These are phyloP conservation scores for Rhodocollybia butyracea DNA, from an alignment of 768 basidiomycete genomes.

Conservation along the genomic window DNA sequence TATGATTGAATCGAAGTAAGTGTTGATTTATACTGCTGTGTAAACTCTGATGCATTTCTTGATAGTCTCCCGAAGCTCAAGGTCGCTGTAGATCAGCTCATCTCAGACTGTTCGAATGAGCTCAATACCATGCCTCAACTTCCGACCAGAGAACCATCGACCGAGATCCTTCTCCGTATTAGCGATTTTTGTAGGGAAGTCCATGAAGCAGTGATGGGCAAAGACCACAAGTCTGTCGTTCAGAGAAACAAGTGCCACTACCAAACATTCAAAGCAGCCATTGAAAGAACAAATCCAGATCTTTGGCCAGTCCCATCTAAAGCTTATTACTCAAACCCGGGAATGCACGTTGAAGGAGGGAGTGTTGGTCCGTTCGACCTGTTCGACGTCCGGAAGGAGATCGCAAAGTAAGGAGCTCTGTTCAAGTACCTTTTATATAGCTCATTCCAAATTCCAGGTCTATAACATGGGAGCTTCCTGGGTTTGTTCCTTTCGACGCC, in stretches of 20 bases:
- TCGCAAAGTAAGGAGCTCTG: conserved; percentile 26
- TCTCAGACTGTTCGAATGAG: conserved; percentile 29
- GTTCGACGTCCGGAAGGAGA: conserved; percentile 29
- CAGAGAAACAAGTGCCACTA: conserved; percentile 28
- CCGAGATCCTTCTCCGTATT: conserved; percentile 43
- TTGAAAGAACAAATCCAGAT: conserved; percentile 30
- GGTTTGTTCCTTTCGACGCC: conserved; percentile 32
- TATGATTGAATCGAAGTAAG: conserved; percentile 10
- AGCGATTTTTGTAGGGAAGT: conserved; percentile 40
- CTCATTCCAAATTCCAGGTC: conserved; percentile 21
- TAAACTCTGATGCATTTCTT: not conserved
- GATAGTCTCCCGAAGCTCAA: conserved; percentile 47
- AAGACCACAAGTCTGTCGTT: conserved; percentile 20
- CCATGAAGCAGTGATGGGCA: conserved; percentile 23
- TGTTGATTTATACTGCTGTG: conserved; percentile 17
- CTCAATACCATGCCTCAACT: conserved; percentile 38
- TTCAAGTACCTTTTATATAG: not conserved
- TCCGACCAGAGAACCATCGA: conserved; percentile 34
- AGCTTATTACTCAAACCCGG: not conserved
- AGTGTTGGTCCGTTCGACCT: not conserved
- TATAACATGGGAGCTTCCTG: conserved; percentile 35
- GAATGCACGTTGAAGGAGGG: not conserved
- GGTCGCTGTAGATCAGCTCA: conserved; percentile 34
- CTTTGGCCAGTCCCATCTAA: conserved; percentile 25
- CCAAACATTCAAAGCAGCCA: conserved; percentile 24